Conservation (phyloP, 2,329 filamentous ascomycete species). For the Neonectria hederae region DNA sequence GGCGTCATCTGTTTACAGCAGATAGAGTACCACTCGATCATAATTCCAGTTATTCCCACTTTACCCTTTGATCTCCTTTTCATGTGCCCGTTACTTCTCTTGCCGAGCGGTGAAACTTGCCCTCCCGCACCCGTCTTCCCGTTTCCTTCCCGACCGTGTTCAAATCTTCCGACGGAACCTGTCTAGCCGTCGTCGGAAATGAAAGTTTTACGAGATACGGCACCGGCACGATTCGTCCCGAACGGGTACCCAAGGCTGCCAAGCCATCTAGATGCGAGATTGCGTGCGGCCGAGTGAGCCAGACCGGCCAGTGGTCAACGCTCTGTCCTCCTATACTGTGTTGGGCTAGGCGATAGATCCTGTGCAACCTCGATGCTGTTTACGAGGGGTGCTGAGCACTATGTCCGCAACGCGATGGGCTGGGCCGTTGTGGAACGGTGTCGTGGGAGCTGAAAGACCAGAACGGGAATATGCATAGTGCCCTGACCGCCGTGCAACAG, state of each 20-base stretch:
- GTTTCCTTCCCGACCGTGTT: neutral
- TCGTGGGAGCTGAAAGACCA: constrained; percentile 16
- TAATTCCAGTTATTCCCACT: neutral
- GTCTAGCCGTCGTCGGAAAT: neutral
- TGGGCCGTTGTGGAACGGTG: constrained; percentile 18
- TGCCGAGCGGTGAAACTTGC: constrained; percentile 6
- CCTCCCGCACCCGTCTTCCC: neutral
- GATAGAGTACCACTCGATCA: neutral
- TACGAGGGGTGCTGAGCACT: neutral
- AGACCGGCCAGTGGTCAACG: neutral
- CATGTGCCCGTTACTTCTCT: neutral
- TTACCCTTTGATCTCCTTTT: neutral
- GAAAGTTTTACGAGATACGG: neutral
- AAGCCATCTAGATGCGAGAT: neutral
- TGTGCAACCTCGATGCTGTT: neutral
- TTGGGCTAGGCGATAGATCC: neutral
- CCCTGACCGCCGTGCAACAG: constrained; percentile 11
- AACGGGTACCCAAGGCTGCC: neutral
- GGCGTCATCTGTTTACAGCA: neutral
- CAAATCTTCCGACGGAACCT: constrained; percentile 10
- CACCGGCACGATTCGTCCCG: neutral
- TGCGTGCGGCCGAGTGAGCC: neutral
- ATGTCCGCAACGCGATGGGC: constrained; percentile 17
- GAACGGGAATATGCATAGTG: constrained; percentile 18
- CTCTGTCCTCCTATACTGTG: neutral